phyloP scores from a whole-genome alignment of 352 stramenopile species.

The Pythium myriotylum region DNA sequence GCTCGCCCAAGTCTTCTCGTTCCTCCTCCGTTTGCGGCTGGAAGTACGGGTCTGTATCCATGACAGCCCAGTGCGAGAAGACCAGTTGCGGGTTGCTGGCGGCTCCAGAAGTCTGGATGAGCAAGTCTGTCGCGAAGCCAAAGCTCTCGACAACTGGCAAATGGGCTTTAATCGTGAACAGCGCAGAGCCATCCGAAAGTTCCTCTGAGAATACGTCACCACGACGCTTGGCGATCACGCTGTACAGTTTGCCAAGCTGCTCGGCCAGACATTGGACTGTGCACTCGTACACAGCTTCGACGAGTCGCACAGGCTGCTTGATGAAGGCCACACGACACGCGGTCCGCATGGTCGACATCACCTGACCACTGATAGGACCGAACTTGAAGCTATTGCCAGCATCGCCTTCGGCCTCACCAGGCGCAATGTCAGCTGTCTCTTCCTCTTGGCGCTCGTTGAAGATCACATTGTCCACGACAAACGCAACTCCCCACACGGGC shows the following conservation, averaged over 20 bases:
- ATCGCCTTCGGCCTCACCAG: background rate
- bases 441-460: constrained; percentile 34
- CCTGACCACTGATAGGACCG: constrained; percentile 74
- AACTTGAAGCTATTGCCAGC: constrained; percentile 34
- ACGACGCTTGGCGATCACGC: constrained; percentile 91
- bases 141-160: constrained; percentile 95
- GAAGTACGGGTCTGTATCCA: constrained; percentile 97
- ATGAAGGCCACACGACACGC: constrained; percentile 77
- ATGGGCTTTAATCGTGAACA: constrained; percentile 94
- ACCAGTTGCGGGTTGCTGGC: constrained; percentile 95
- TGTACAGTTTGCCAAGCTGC: constrained; percentile 94
- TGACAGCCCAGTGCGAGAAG: constrained; percentile 94
- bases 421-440: background rate
- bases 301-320: constrained; percentile 86
- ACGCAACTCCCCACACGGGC: constrained; percentile 89
- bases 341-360: constrained; percentile 82
- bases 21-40: constrained; percentile 95
- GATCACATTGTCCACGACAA: constrained; percentile 83
- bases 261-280: constrained; percentile 87
- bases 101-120: constrained; percentile 94
- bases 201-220: constrained; percentile 91
- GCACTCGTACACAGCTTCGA: constrained; percentile 92
- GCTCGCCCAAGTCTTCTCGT: constrained; percentile 95
- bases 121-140: constrained; percentile 92
- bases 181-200: constrained; percentile 90